These are phyloP conservation scores for Ustilaginoidea virens DNA, from an alignment of 2,329 filamentous ascomycete species.

Conservation along the genomic window DNA sequence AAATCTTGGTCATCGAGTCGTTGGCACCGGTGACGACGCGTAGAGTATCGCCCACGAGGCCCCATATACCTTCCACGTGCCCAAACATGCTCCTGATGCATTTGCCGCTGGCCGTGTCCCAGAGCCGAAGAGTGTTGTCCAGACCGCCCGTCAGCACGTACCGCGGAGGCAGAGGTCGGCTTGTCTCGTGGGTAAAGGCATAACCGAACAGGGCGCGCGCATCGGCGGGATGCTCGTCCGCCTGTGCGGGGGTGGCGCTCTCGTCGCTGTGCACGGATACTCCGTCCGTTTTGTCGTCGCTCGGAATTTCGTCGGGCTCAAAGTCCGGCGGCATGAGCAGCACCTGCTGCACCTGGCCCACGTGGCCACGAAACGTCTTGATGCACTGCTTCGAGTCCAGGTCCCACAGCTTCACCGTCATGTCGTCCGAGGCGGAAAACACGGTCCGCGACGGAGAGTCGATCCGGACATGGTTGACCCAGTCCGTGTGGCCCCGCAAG, in stretches of 20 bases:
- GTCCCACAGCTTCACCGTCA: slow-evolving; percentile 83
- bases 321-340: slow-evolving; percentile 74
- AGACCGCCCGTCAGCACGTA: slow-evolving; percentile 91
- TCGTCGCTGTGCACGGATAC: slow-evolving; percentile 32
- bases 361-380: slow-evolving; percentile 68
- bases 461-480: slow-evolving; percentile 91
- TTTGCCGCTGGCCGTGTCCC: slow-evolving; percentile 70
- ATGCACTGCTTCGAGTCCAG: slow-evolving; percentile 72
- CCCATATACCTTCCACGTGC: slow-evolving; percentile 93
- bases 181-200: slow-evolving; percentile 42
- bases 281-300: slow-evolving; percentile 37
- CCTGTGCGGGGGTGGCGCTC: slow-evolving; percentile 23
- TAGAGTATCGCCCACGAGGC: slow-evolving; percentile 73
- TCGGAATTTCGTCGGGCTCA: slow-evolving; percentile 57
- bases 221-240: slow-evolving; percentile 21
- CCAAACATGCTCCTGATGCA: slow-evolving; percentile 92
- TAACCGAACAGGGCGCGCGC: slow-evolving; percentile 41
- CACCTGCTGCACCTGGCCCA: slow-evolving; percentile 90
- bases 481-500: slow-evolving; percentile 75
- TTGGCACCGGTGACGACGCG: slow-evolving; percentile 81
- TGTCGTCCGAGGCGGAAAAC: slow-evolving; percentile 87
- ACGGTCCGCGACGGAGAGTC: slow-evolving; percentile 71
- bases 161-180: slow-evolving; percentile 60
- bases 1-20: slow-evolving; percentile 85
- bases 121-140: slow-evolving; percentile 81